Evolutionary conservation across 2,329 filamentous ascomycete species (phyloP), one percentile per base, ranked within the genome.

Genomic region (Falciphora oryzae): DNA sequence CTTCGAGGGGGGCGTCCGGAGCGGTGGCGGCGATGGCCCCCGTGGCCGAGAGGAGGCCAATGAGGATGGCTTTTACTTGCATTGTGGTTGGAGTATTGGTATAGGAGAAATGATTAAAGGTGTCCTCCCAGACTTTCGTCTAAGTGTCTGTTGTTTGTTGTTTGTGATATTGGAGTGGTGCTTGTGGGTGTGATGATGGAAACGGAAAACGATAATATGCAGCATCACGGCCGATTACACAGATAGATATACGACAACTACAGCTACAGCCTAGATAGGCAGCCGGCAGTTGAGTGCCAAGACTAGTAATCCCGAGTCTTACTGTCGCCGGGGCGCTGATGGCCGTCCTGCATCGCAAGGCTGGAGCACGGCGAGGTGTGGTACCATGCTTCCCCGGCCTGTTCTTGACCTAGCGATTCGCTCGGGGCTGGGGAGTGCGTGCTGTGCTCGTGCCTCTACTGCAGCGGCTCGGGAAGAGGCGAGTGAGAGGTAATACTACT

Each of bases 1-100:
- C 38, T 27, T 62, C 35, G 25, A 62, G 32, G 14, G 11, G 10
- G 6, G 31, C 18, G 35, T 29, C 35, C 0, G 38, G 16, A 25
- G 38, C n/a, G 38, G 50, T 28, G 38, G 29, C 60, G 60, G 60
- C 35, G 38, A 62, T 29, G 38, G 14, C 60, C 25, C 60, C 60
- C 60, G 60, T 53, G 22, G 60, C 35, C 60, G 60, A 62, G 32
- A 62, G 60, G 38, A 62, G 60, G 60, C 60, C 50, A 14, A 62
- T 27, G 35, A 62, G 60, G 38, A 44, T 27, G 35, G n/a, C 22
- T 25, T 62, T 62, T 22, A 50, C 7, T n/a, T 62, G 60, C 60
- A 62, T 62, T 27, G 60, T 62, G 31, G 16, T n/a, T 14, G n/a
- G 38, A 7, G 38, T 44, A 6, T 7, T 50, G 35, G 13, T 61